Percentiles rank a stretch among this genome's conserved stretches.
phyloP scores from a whole-genome alignment of 257 asterid genomes.

The Verbena officinalis region DNA sequence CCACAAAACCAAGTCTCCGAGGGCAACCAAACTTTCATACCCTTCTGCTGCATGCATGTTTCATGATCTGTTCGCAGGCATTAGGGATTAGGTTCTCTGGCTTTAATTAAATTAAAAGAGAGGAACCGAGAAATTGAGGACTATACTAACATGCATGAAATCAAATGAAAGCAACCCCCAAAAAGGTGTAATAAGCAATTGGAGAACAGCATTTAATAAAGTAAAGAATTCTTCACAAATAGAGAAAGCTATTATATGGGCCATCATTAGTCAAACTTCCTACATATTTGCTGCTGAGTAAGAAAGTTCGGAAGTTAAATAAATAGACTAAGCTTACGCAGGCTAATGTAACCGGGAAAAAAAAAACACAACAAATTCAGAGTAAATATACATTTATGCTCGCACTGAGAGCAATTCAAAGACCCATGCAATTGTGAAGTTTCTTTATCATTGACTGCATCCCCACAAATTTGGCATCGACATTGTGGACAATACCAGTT shows the following conservation, averaged over 20 bases:
- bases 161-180: not conserved
- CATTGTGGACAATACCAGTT: slow-evolving; percentile 97
- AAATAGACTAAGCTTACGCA: slow-evolving; percentile 17
- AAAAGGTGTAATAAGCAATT: slow-evolving; percentile 22
- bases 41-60: slow-evolving; percentile 60
- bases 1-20: slow-evolving; percentile 88
- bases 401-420: slow-evolving; percentile 85
- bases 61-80: slow-evolving; percentile 73
- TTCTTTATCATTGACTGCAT: slow-evolving; percentile 59
- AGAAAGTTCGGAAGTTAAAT: slow-evolving; percentile 15
- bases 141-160: slow-evolving; percentile 10
- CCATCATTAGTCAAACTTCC: slow-evolving; percentile 18
- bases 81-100: slow-evolving; percentile 32
- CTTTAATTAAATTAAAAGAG: slow-evolving; percentile 15
- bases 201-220: slow-evolving; percentile 8
- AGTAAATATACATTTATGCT: slow-evolving; percentile 63
- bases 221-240: not conserved
- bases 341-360: slow-evolving; percentile 19
- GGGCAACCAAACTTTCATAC: slow-evolving; percentile 42
- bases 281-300: slow-evolving; percentile 18
- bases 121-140: slow-evolving; percentile 2
- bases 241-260: slow-evolving; percentile 19
- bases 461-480: slow-evolving; percentile 85
- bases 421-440: slow-evolving; percentile 46
- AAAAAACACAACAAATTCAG: slow-evolving; percentile 23